Base-by-base conservation (phyloP, 805 yeast species). In the Spathaspora hagerdaliae region DNA sequence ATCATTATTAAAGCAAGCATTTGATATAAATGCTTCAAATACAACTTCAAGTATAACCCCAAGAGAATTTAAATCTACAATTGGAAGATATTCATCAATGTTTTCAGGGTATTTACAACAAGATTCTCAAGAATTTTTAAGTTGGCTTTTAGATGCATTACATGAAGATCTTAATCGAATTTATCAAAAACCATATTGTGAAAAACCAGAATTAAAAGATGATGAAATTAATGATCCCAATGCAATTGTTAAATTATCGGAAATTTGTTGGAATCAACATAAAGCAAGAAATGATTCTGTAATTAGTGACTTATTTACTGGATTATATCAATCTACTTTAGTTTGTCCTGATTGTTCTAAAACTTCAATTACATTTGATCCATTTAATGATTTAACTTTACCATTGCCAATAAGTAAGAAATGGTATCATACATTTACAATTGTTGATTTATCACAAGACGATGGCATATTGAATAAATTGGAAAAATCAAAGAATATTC, bases 111-210 rank as follows among this genome's bases (percentile, higher is more conserved):
- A 82, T 53, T 81, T 79, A 47, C 97, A 92, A 61, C 97, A 92
- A 58, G 98, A 92, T 60, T 87, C 96, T 1, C 97, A 91, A 60
- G 98, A 92, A 60, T 85, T 92, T 58, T 74, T 90, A 42, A 91
- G 95, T 29, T 92, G 87, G 73, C 63, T 92, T 31, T 70, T 92
- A 27, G 97, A 92, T 64, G 90, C 94, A 2, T 68, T 92, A 33
- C 97, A 92, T 59, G 97, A 92, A 63, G 98, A 92, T 64, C 71
- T 92, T 51, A 94, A 94, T 58, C 73, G 97, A 45, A 83, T 92
- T 27, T 60, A 78, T 7, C 69, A 85, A 33, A 94, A 94, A 59
- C 98, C 98, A 1, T 84, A 83, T 52, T 79, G 88, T 7, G 96
- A 88, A 55, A 89, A 89, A 57, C 97, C 98, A 0, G 96, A 89